These are phyloP conservation scores for Hygrophila difformis DNA, from an alignment of 257 asterid genomes.

Conservation along the genomic window DNA sequence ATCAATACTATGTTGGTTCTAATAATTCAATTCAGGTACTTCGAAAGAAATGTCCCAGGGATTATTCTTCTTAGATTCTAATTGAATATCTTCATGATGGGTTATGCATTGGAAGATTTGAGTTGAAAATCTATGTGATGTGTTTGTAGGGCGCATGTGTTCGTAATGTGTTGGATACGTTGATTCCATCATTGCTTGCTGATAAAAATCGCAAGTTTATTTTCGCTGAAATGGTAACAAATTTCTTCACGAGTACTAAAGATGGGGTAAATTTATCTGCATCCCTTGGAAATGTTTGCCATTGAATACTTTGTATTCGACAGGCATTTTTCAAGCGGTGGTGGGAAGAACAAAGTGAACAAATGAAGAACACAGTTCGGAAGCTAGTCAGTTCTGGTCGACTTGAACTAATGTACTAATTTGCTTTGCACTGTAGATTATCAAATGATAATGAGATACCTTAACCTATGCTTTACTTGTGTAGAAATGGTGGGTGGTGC, in stretches of 20 bases:
- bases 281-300: background rate
- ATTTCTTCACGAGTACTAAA: background rate
- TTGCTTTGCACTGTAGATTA: background rate
- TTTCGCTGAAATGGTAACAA: slow-evolving; percentile 69
- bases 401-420: slow-evolving; percentile 81
- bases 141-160: slow-evolving; percentile 82
- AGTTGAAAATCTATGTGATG: background rate
- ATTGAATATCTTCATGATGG: background rate
- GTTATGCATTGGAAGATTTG: no score
- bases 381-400: slow-evolving; percentile 69
- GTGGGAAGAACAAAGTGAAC: slow-evolving; percentile 83
- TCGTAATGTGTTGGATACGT: slow-evolving; percentile 84
- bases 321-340: slow-evolving; percentile 99
- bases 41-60: no score
- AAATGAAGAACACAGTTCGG: slow-evolving; percentile 45
- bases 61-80: background rate
- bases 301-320: slow-evolving; percentile 2
- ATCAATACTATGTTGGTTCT: slow-evolving; percentile 77
- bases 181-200: slow-evolving; percentile 74
- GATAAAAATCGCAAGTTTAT: slow-evolving; percentile 76
- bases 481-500: slow-evolving; percentile 97
- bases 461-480: background rate
- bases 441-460: background rate
- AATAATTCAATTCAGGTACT: slow-evolving; percentile 82
- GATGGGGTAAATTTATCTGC: background rate